Percentiles rank a stretch among this genome's conserved stretches.
Conservation (phyloP, 169 alveolate species). For the Plasmodium ovale region DNA sequence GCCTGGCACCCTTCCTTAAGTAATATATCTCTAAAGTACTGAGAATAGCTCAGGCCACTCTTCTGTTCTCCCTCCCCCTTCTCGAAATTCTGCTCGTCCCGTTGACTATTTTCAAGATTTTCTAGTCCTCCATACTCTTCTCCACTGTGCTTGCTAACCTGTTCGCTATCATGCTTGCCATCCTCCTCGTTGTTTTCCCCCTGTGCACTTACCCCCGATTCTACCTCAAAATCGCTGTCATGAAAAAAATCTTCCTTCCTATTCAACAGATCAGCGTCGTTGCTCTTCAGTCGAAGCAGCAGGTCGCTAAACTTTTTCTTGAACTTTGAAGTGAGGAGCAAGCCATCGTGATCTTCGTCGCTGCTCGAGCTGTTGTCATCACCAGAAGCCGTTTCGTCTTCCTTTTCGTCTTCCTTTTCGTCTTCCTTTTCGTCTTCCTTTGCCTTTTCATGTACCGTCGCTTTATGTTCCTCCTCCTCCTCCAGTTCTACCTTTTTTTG, state of each 20-base stretch:
- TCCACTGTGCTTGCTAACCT: neutral
- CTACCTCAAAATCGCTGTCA: conserved; percentile 74
- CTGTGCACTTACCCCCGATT: conserved; percentile 13
- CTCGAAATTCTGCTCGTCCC: neutral
- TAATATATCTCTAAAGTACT: conserved; percentile 79
- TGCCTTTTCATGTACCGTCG: neutral
- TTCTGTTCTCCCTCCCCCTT: neutral
- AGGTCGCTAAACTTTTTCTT: conserved; percentile 54
- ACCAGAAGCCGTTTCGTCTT: neutral
- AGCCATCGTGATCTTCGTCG: conserved; percentile 76
- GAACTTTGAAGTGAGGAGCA: conserved; percentile 60
- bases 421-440: neutral
- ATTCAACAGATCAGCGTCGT: conserved; percentile 41
- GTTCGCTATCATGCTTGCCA: neutral
- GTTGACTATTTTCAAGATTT: neutral
- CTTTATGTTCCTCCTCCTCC: neutral
- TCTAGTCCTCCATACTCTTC: neutral
- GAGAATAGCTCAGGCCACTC: conserved; percentile 77
- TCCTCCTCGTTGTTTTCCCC: neutral
- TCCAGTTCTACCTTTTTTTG: neutral
- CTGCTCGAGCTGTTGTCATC: conserved; percentile 70
- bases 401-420: neutral
- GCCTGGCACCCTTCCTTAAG: conserved; percentile 84
- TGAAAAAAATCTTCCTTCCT: conserved; percentile 55
- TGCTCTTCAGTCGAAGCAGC: conserved; percentile 39